Conservation (phyloP, 1,284 basidiomycete genomes). For the Marasmius fiardii region DNA sequence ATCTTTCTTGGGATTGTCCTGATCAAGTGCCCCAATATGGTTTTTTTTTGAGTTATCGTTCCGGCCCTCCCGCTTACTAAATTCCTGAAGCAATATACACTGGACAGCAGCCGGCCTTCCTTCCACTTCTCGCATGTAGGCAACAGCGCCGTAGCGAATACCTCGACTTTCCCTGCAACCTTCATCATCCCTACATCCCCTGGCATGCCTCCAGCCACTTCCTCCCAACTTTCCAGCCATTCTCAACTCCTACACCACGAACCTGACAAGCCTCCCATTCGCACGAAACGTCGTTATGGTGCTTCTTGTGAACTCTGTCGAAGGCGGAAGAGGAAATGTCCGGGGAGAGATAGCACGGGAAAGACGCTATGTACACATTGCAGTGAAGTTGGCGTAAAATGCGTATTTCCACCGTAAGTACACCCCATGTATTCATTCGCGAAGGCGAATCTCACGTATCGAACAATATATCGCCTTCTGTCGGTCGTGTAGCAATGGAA, state of each 20-base stretch:
- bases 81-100: neutral
- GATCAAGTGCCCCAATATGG: too few species aligned
- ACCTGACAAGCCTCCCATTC: constrained; percentile 6
- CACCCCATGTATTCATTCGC: neutral
- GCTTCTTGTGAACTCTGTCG: constrained; percentile 15
- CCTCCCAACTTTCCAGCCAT: neutral
- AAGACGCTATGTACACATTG: constrained; percentile 15
- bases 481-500: constrained; percentile 9
- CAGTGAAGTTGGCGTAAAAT: constrained; percentile 15
- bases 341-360: constrained; percentile 12
- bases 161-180: neutral
- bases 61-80: too few species aligned
- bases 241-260: neutral
- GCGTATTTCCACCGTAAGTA: constrained; percentile 15
- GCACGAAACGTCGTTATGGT: constrained; percentile 15
- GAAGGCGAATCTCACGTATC: neutral
- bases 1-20: too few species aligned
- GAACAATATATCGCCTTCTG: neutral
- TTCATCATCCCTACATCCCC: neutral
- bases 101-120: neutral
- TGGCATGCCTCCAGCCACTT: neutral
- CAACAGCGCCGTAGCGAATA: neutral
- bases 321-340: constrained; percentile 11
- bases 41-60: too few species aligned
- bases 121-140: neutral